Conservation (phyloP, 768 basidiomycete genomes). For the Punctularia strigosozonata region DNA sequence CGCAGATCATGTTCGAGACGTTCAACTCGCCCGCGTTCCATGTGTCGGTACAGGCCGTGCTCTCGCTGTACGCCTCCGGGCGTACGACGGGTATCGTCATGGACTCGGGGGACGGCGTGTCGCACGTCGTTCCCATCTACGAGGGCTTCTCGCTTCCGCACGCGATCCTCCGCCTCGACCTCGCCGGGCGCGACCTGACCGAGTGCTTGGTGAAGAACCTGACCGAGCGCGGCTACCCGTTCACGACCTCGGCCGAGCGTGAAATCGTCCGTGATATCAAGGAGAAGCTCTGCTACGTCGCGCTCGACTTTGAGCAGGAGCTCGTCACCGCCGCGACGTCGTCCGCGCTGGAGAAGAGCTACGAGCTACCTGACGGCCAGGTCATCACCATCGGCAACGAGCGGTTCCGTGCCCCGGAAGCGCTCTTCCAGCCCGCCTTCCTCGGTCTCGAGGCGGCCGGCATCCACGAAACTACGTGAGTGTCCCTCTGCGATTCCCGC, state of each 20-base stretch:
- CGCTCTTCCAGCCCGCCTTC: slow-evolving; percentile 49
- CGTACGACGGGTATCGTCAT: slow-evolving; percentile 92
- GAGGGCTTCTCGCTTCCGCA: slow-evolving; percentile 90
- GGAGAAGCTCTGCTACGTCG: slow-evolving; percentile 88
- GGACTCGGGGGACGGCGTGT: slow-evolving; percentile 94
- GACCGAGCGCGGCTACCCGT: slow-evolving; percentile 86
- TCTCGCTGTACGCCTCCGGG: slow-evolving; percentile 83
- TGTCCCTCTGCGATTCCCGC: slow-evolving; percentile 4
- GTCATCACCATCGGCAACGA: slow-evolving; percentile 81
- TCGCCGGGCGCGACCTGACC: slow-evolving; percentile 89
- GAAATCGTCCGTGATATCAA: slow-evolving; percentile 97
- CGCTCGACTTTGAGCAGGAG: slow-evolving; percentile 90
- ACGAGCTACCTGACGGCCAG: slow-evolving; percentile 88
- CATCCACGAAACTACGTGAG: slow-evolving; percentile 61
- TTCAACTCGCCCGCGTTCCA: slow-evolving; percentile 70
- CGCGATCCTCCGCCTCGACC: slow-evolving; percentile 85
- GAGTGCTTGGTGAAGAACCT: slow-evolving; percentile 74
- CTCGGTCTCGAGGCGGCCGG: slow-evolving; percentile 70
- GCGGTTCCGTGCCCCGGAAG: slow-evolving; percentile 48
- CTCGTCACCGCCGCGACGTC: slow-evolving; percentile 84
- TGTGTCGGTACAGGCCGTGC: slow-evolving; percentile 62
- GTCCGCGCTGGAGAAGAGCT: slow-evolving; percentile 84
- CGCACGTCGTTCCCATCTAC: slow-evolving; percentile 94
- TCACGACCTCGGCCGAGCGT: slow-evolving; percentile 87
- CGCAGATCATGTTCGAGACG: slow-evolving; percentile 73